Base-by-base conservation (phyloP, 2,329 filamentous ascomycete genomes). In the Thermoascus crustaceus region DNA sequence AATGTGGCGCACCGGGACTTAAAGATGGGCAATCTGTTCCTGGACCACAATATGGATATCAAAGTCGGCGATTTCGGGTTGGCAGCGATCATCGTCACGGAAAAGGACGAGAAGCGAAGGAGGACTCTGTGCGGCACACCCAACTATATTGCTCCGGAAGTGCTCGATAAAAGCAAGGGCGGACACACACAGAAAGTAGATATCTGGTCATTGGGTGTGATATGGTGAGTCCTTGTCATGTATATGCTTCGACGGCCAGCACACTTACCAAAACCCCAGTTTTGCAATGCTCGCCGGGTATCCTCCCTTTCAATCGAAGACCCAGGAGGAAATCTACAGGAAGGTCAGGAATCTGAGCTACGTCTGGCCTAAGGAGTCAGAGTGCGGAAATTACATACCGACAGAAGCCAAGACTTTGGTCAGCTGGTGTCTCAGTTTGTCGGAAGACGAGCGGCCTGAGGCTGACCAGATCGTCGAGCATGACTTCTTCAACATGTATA, bases 141-240 rank as follows among this genome's bases (percentile, higher is more conserved):
- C 2, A 98, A 98, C 61, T 98, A 98, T 58, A 94, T 98, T 49
- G 91, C 91, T 0, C 91, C 91, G 0, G 91, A 98, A 55, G 94
- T 98, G 42, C 66, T 98, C 34, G 85, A 94, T 54, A 94, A 91
- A 68, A 85, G 83, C 21, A 91, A 85, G 55, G 86, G 89, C 51
- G 91, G 91, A 0, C 91, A 98, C 57, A 91, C 94, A 47, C 88
- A 96, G 57, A 94, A 93, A 69, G 91, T 98, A 3, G 91, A 98
- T 57, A 85, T 98, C 37, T 98, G 93, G 93, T 94, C 89, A 29
- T 72, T 98, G 55, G 91, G 93, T 13, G 91, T 98, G 47, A 98
- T 98, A 57, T 87, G 93, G 80, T 88, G 67, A 68, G 78, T 52
- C 18, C n/a, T 27, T 16, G 3, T 17, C n/a, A 4, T n/a, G 11